A percentile compares a stretch with the other conserved stretches of the same genome.
These are phyloP conservation scores for Rhizoctonia solani DNA, from an alignment of 1,284 basidiomycete species.

Conservation along the genomic window DNA sequence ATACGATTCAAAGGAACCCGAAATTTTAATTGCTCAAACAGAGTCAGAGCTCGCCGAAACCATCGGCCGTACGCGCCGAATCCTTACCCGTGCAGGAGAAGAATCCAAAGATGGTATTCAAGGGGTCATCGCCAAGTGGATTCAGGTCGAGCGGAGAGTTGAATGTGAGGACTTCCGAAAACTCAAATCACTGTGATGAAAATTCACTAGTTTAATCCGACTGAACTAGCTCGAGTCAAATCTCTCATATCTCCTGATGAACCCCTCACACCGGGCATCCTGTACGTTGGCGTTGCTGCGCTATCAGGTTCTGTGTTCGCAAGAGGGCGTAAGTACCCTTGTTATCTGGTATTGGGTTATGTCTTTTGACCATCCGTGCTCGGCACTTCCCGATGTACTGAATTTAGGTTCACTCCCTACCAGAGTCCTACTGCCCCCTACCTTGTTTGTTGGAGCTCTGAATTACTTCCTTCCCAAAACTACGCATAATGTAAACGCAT, in stretches of 20 bases:
- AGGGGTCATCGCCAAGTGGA: slow-evolving; percentile 74
- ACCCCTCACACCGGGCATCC: slow-evolving; percentile 78
- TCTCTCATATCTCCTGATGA: slow-evolving; percentile 78
- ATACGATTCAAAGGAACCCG: slow-evolving; percentile 64
- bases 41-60: slow-evolving; percentile 72
- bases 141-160: slow-evolving; percentile 76
- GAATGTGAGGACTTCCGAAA: slow-evolving; percentile 66
- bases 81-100: slow-evolving; percentile 57
- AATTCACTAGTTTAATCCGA: not conserved
- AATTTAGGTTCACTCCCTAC: slow-evolving; percentile 53
- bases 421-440: slow-evolving; percentile 71
- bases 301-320: slow-evolving; percentile 85
- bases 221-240: slow-evolving; percentile 70
- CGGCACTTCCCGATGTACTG: not conserved
- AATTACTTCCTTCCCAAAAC: slow-evolving; percentile 83
- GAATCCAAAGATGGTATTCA: slow-evolving; percentile 68
- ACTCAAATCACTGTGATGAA: not conserved
- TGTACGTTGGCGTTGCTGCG: slow-evolving; percentile 86
- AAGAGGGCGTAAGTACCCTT: slow-evolving; percentile 60
- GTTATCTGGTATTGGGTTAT: not conserved
- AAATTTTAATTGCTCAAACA: slow-evolving; percentile 69
- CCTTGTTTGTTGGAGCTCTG: slow-evolving; percentile 65
- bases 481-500: slow-evolving; percentile 66
- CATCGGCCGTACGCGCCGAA: slow-evolving; percentile 67
- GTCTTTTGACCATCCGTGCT: not conserved